phyloP scores from a whole-genome alignment of 805 yeast species.

The Suhomyces faveliae region DNA sequence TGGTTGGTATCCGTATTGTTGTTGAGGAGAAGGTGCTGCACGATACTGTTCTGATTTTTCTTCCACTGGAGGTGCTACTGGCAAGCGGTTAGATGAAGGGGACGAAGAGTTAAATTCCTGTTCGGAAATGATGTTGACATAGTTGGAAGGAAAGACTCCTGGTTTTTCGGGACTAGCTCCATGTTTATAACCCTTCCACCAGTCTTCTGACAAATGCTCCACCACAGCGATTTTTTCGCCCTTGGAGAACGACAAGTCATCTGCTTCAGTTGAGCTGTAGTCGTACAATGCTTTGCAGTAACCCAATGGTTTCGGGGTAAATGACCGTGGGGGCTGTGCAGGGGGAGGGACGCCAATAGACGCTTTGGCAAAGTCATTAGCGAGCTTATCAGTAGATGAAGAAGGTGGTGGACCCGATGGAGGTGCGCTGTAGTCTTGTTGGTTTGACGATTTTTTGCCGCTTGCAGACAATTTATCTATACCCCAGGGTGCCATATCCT shows the following conservation, averaged over 20 bases:
- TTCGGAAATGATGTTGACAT: constrained; percentile 52
- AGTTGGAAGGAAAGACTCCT: constrained; percentile 91
- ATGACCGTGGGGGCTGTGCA: constrained; percentile 17
- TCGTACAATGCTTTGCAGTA: constrained; percentile 69
- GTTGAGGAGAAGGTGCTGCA: constrained; percentile 15
- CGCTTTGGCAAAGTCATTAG: constrained; percentile 13
- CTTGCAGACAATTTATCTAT: constrained; percentile 26
- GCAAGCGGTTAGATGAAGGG: background rate
- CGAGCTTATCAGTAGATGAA: constrained; percentile 14
- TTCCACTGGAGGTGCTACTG: constrained; percentile 15
- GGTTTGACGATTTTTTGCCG: constrained; percentile 6
- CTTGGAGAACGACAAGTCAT: constrained; percentile 60
- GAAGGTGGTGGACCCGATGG: constrained; percentile 10
- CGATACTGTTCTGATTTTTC: constrained; percentile 17
- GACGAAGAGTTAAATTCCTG: constrained; percentile 23
- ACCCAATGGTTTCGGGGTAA: constrained; percentile 25
- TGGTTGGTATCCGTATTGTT: constrained; percentile 12
- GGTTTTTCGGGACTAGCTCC: constrained; percentile 41
- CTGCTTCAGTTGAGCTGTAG: constrained; percentile 70
- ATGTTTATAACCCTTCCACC: constrained; percentile 78
- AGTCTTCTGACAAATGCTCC: constrained; percentile 76
- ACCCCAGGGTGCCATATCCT: constrained; percentile 51
- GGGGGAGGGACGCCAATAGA: constrained; percentile 18
- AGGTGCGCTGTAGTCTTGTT: constrained; percentile 7
- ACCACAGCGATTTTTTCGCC: constrained; percentile 72